Evolutionary conservation across 768 basidiomycete genomes (phyloP), one percentile per base, ranked within the genome.

Genomic region (Termitomyces sp.): DNA sequence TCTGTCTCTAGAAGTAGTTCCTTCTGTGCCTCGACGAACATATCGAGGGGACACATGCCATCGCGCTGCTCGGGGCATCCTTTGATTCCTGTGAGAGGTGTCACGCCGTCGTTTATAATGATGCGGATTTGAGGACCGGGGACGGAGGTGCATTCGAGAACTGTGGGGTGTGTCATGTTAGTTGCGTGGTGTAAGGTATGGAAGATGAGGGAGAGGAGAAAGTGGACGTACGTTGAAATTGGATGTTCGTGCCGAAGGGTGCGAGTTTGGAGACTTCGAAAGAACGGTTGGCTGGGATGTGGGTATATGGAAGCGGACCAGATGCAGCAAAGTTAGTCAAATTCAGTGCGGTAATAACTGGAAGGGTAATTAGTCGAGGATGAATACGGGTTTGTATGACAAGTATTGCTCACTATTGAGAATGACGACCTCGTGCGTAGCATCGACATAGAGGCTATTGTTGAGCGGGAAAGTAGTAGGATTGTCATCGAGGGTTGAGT

Each of bases 371-470:
- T 35, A 24, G 32, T 45, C 22, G 9, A 36, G 7, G 16, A 14
- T 20, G 22, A 7, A 33, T 9, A 33, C 1, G 53, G 26, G 7
- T 50, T 12, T 46, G 2, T 36, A 16, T 43, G 20, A 18, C 38
- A 26, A 28, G 14, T 14, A 40, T 51, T 16, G 72, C 81, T 20
- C 60, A 90, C 90, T 82, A 64, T 93, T 88, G n/a, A 93, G 72
- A 0, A 94, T 84, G 40, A 94, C 89, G n/a, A 92, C 90, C 64
- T 96, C 94, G 57, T 95, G 94, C 2, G 89, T 91, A 6, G 91
- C 91, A 67, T 96, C 94, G 7, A 93, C 92, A 58, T 94, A 95
- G 35, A 95, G 68, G 55, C 76, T 80, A 54, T 91, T 81, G 24
- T 79, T 72, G 1, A 92, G 76, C 7, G 89, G 90, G 80, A 90